Evolutionary conservation across 2,329 filamentous ascomycete species (phyloP), one percentile per base, ranked within the genome.

Genomic region (Diaporthe australafricana): DNA sequence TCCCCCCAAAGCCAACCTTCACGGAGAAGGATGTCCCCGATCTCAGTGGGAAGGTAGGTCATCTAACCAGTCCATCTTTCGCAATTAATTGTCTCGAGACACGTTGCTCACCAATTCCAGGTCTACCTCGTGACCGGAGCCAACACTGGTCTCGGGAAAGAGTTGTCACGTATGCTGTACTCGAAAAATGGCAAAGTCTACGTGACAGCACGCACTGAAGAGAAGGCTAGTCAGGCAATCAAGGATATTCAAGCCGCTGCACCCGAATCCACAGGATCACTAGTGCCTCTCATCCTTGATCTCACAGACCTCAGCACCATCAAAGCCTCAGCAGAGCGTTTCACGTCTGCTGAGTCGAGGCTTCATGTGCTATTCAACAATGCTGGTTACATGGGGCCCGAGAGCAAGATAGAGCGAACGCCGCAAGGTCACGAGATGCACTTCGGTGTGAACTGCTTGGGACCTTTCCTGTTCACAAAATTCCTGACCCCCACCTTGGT

Each of bases 121-220:
- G 85, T 88, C 47, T 85, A 83, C 79, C 83, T 89, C 57, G 82
- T 89, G 22, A 89, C 77, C 0, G 77, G 76, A 17, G 72, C 75
- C 52, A 78, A 76, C 56, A 74, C 74, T 11, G 78, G 32, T 9
- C 5, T 35, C 9, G 32, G 32, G 5, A 5, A 5, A 9, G 5
- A 35, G 32, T 9, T 35, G 5, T 5, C 32, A 5, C 83, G 83
- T 48, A 83, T 89, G 9, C 81, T 90, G 16, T 90, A 89, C 76
- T 74, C 78, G 2, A 82, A 81, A 27, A 84, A 87, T 65, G 87
- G 80, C 62, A 87, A 81, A 8, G 84, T 89, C 50, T 89, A 88
- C 76, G 77, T 89, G 53, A 86, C 85, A 3, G 83, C 83, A 3
- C 85, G 87, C 47, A 83, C 81, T 8, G 73, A 79, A 48, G 74